phyloP scores from a whole-genome alignment of 805 yeast species.

The Lipomyces yamadae region DNA sequence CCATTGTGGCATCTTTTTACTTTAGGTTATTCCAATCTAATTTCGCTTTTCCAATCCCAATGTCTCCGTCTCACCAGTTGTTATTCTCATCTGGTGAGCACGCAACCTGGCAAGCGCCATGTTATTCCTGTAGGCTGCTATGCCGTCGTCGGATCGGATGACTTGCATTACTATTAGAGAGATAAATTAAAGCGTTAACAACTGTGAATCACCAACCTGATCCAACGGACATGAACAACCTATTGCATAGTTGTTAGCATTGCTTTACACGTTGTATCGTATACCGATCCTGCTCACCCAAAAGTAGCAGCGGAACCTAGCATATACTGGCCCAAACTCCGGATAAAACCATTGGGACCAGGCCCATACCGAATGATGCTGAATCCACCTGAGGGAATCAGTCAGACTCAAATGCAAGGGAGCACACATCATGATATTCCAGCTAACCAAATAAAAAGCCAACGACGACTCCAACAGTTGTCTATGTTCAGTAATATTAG shows the following conservation, averaged over 20 bases:
- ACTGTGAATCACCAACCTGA: constrained; percentile 48
- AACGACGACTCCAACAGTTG: constrained; percentile 88
- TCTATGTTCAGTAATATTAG: constrained; percentile 41
- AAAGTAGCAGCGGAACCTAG: constrained; percentile 96
- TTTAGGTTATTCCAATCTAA: not conserved
- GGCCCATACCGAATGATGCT: constrained; percentile 92
- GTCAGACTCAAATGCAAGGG: not conserved
- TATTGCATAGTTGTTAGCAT: constrained; percentile 5
- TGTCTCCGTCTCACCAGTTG: not conserved
- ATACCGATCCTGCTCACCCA: constrained; percentile 52
- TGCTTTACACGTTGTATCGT: not conserved
- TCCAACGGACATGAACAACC: constrained; percentile 91
- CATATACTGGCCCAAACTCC: constrained; percentile 95
- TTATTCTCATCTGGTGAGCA: not conserved
- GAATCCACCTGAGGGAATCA: constrained; percentile 57
- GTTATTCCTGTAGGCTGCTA: not conserved
- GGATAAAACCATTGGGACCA: constrained; percentile 97
- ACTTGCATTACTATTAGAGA: constrained; percentile 46
- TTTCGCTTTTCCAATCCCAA: not conserved
- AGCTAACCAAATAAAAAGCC: constrained; percentile 83
- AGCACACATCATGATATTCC: not conserved
- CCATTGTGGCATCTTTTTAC: not conserved
- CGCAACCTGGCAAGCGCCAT: constrained; percentile 6
- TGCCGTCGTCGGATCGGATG: constrained; percentile 67
- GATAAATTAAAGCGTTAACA: not conserved